phyloP scores from a whole-genome alignment of 2,329 filamentous ascomycete genomes.

The Alternaria tenuissima region DNA sequence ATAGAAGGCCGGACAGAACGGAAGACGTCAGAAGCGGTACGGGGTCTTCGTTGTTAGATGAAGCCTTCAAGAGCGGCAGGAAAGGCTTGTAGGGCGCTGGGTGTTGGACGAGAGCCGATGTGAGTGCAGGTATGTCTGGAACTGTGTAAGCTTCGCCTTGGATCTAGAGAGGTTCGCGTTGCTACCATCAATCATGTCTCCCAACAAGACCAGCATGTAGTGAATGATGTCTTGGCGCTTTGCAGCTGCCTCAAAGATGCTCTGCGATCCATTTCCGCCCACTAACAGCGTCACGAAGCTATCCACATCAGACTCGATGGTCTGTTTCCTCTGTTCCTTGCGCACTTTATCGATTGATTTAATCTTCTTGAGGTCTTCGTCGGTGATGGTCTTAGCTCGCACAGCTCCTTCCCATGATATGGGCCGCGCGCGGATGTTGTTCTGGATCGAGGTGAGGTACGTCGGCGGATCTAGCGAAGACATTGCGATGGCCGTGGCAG shows the following conservation, averaged over 20 bases:
- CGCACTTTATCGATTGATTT: slow-evolving; percentile 96
- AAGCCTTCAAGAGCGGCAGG: slow-evolving; percentile 82
- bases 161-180: neutral
- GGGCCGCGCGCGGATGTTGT: slow-evolving; percentile 93
- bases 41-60: slow-evolving; percentile 82
- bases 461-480: slow-evolving; percentile 84
- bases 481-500: slow-evolving; percentile 63
- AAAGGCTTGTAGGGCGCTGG: slow-evolving; percentile 78
- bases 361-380: slow-evolving; percentile 93
- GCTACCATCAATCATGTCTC: slow-evolving; percentile 85
- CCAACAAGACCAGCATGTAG: slow-evolving; percentile 89
- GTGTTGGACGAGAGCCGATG: slow-evolving; percentile 77
- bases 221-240: slow-evolving; percentile 91
- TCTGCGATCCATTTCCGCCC: slow-evolving; percentile 70
- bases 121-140: slow-evolving; percentile 79
- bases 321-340: slow-evolving; percentile 86
- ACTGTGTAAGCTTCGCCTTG: slow-evolving; percentile 25
- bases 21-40: slow-evolving; percentile 90
- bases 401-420: slow-evolving; percentile 99
- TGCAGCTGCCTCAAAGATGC: slow-evolving; percentile 80
- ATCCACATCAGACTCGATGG: slow-evolving; percentile 79
- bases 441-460: slow-evolving; percentile 87
- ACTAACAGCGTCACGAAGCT: slow-evolving; percentile 84
- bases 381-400: slow-evolving; percentile 89
- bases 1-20: slow-evolving; percentile 82